These are phyloP conservation scores for Mycena galopus DNA, from an alignment of 768 basidiomycete species.

Conservation along the genomic window DNA sequence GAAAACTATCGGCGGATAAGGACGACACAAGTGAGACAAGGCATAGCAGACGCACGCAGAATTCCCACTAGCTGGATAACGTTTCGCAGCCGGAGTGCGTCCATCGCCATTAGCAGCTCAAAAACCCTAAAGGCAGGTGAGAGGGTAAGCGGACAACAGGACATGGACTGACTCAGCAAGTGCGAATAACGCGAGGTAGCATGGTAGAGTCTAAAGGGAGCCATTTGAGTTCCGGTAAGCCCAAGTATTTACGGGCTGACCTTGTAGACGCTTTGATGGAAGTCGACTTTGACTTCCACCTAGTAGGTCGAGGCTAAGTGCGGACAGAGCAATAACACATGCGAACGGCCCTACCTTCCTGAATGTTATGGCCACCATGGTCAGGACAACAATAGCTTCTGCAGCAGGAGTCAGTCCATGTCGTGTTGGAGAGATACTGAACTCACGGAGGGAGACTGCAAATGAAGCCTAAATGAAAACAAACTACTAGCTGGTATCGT, in stretches of 20 bases:
- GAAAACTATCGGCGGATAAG: constrained; percentile 63
- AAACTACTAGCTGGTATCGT: constrained; percentile 11
- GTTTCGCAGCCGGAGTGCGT: constrained; percentile 85
- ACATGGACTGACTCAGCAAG: constrained; percentile 75
- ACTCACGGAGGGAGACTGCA: constrained; percentile 73
- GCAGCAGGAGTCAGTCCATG: constrained; percentile 22
- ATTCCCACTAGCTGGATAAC: constrained; percentile 84
- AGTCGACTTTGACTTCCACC: constrained; percentile 66
- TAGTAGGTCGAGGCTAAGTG: constrained; percentile 48
- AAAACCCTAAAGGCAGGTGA: constrained; percentile 67
- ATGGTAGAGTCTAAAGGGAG: constrained; percentile 75
- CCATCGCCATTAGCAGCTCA: constrained; percentile 83
- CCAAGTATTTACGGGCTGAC: constrained; percentile 45
- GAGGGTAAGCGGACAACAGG: not conserved
- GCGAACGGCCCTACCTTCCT: constrained; percentile 59
- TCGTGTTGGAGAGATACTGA: not conserved
- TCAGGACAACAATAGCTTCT: constrained; percentile 84
- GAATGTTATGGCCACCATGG: constrained; percentile 82
- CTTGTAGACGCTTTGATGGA: constrained; percentile 63
- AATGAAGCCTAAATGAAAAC: not conserved
- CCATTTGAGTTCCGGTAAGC: constrained; percentile 21
- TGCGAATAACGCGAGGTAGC: constrained; percentile 87
- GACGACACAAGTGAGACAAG: not conserved
- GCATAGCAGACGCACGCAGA: constrained; percentile 59
- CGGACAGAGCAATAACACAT: not conserved